Evolutionary conservation across 371 early-diverging fungal genomes (phyloP).

Genomic region (Thermomucor indicae-seudaticae): DNA sequence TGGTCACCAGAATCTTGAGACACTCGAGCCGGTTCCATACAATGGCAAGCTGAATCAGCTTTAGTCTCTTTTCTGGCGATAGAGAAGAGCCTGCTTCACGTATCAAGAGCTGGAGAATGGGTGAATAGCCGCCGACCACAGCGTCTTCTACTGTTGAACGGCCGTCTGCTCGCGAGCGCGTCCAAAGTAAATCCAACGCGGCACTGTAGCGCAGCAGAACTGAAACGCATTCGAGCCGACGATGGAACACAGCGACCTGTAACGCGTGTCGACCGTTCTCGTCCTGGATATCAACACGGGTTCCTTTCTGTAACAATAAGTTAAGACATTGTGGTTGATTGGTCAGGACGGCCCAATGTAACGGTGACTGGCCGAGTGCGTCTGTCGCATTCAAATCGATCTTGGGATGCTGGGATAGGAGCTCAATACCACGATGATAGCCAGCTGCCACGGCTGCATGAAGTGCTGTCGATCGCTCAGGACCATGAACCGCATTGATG

Average conservation of each 20-base stretch:
- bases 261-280: conserved; percentile 21
- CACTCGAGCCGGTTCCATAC: conserved; percentile 31
- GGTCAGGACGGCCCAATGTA: conserved; percentile 29
- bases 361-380: conserved; percentile 20
- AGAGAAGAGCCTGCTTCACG: conserved; percentile 3
- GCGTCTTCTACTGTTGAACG: conserved; percentile 20
- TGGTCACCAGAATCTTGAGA: conserved; percentile 18
- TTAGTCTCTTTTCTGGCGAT: not conserved
- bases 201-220: conserved; percentile 8
- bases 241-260: conserved; percentile 24
- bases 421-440: conserved; percentile 22
- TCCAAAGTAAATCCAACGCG: conserved; percentile 8
- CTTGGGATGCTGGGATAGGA: conserved; percentile 22
- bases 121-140: conserved; percentile 21
- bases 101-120: conserved; percentile 17
- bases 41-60: conserved; percentile 5
- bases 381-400: conserved; percentile 24
- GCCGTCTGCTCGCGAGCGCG: conserved; percentile 1
- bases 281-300: conserved; percentile 22
- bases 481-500: conserved; percentile 22
- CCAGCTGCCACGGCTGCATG: conserved; percentile 35
- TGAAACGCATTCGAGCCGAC: conserved; percentile 16
- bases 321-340: conserved; percentile 21
- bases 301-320: conserved; percentile 20
- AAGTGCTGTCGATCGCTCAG: conserved; percentile 29